phyloP scores from a whole-genome alignment of 169 alveolate species.

The Plasmodium gallinaceum region DNA sequence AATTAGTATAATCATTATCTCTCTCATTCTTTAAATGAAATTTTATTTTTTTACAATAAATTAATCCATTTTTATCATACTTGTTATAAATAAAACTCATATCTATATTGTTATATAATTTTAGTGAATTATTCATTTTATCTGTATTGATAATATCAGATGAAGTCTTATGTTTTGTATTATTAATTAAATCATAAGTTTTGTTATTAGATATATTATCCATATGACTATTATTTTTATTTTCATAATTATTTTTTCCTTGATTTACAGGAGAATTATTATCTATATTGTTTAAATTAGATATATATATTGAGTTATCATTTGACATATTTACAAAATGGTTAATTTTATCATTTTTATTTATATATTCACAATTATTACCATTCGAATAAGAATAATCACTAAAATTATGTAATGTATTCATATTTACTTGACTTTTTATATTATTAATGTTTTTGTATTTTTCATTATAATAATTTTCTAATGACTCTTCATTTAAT shows the following conservation, averaged over 20 bases:
- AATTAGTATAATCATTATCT: slow-evolving; percentile 18
- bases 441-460: too few relatives aligned
- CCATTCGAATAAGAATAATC: slow-evolving; percentile 5
- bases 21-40: slow-evolving; percentile 35
- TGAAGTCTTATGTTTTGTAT: background rate
- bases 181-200: background rate
- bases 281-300: background rate
- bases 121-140: background rate
- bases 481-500: too few relatives aligned
- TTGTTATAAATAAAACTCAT: slow-evolving; percentile 67
- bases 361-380: background rate
- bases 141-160: background rate
- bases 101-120: slow-evolving; percentile 16
- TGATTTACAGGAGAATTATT: background rate
- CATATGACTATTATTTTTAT: background rate
- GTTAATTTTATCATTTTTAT: slow-evolving; percentile 1
- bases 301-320: background rate
- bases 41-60: slow-evolving; percentile 49
- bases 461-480: too few relatives aligned
- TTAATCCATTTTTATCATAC: slow-evolving; percentile 59
- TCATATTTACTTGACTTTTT: slow-evolving; percentile 3
- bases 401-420: slow-evolving; percentile 16
- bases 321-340: background rate
- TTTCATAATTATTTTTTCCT: slow-evolving; percentile 2
- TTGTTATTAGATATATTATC: background rate